Percentiles rank a stretch among this genome's conserved stretches.
Evolutionary conservation across 2,329 filamentous ascomycete species (phyloP).

Genomic region (Chrysosphaeria jannelii): DNA sequence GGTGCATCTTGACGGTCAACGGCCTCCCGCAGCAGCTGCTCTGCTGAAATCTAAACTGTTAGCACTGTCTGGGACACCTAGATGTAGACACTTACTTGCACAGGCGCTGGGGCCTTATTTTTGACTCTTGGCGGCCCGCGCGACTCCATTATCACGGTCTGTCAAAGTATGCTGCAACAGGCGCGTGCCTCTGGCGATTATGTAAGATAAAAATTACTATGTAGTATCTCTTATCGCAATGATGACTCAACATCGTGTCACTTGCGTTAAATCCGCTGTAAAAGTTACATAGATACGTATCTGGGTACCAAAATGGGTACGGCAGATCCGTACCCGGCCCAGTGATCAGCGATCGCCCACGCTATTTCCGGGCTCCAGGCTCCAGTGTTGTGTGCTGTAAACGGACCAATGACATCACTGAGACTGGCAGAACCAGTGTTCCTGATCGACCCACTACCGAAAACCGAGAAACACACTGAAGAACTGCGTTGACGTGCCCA

Average conservation of each 20-base stretch:
- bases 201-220: not conserved
- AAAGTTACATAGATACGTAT: no score
- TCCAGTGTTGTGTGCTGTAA: no score
- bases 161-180: no score
- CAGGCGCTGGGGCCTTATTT: constrained; percentile 81
- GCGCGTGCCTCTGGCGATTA: not conserved
- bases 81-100: constrained; percentile 8
- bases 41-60: constrained; percentile 55
- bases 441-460: no score
- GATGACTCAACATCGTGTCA: not conserved
- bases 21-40: constrained; percentile 88
- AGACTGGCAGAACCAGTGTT: no score
- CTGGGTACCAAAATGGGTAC: no score
- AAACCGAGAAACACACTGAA: no score
- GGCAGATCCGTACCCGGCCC: no score
- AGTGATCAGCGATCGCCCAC: no score
- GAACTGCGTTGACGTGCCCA: no score
- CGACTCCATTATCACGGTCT: constrained; percentile 37
- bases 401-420: no score
- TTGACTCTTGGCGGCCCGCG: constrained; percentile 89
- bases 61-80: not conserved
- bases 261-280: not conserved
- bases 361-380: no score
- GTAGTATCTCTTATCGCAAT: not conserved
- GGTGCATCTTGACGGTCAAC: constrained; percentile 82